phyloP scores from a whole-genome alignment of 2,329 filamentous ascomycete genomes.

The Aspergillus ibericus region DNA sequence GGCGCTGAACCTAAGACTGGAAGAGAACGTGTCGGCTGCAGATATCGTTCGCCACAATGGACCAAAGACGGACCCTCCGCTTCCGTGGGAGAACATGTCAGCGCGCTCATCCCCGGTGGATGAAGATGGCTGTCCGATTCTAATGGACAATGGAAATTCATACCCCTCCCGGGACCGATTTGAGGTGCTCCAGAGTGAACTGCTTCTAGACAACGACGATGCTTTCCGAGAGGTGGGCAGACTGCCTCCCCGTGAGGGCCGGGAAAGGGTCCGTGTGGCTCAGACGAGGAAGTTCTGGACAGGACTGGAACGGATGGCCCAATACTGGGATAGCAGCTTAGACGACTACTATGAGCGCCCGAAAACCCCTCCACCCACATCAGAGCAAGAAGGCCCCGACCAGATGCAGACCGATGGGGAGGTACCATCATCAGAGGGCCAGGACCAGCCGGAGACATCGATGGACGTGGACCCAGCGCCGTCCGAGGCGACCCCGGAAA shows the following conservation, averaged over 20 bases:
- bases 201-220: slow-evolving; percentile 56
- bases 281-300: slow-evolving; percentile 63
- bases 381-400: slow-evolving; percentile 16
- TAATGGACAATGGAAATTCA: slow-evolving; percentile 51
- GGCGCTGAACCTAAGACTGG: slow-evolving; percentile 44
- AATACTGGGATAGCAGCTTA: slow-evolving; percentile 62
- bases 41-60: slow-evolving; percentile 37
- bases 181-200: slow-evolving; percentile 50
- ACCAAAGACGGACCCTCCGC: slow-evolving; percentile 38
- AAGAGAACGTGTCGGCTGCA: slow-evolving; percentile 36
- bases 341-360: slow-evolving; percentile 56
- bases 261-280: slow-evolving; percentile 51
- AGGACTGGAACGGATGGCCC: slow-evolving; percentile 58
- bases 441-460: slow-evolving; percentile 12
- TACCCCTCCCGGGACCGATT: slow-evolving; percentile 52
- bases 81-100: slow-evolving; percentile 35
- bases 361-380: slow-evolving; percentile 22
- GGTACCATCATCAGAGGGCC: slow-evolving; percentile 15
- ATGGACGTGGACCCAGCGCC: slow-evolving; percentile 28
- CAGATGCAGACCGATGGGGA: slow-evolving; percentile 22
- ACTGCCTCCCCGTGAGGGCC: slow-evolving; percentile 45
- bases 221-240: slow-evolving; percentile 58
- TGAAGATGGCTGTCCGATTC: slow-evolving; percentile 29
- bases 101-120: slow-evolving; percentile 14
- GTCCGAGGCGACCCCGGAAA: slow-evolving; percentile 9